Conservation (phyloP, 495 filamentous ascomycete species). For the Umbilicaria muhlenbergii region DNA sequence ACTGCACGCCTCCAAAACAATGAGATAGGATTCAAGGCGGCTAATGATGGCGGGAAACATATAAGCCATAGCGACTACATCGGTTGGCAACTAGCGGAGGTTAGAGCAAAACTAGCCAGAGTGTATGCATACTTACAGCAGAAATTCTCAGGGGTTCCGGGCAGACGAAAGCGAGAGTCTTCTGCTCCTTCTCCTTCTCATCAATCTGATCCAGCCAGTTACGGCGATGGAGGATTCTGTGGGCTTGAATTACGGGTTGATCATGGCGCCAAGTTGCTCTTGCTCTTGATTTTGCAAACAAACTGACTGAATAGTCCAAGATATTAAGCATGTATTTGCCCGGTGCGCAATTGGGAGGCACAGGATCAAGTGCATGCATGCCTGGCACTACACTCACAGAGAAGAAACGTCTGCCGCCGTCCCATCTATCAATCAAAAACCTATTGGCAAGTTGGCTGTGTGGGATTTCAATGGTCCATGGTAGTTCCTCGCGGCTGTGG, state of each 20-base stretch:
- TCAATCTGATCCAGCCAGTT: constrained; percentile 59
- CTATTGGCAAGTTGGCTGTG: constrained; percentile 43
- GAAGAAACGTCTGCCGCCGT: constrained; percentile 45
- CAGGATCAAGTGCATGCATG: constrained; percentile 33
- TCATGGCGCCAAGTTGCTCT: constrained; percentile 31
- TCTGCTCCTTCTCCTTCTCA: constrained; percentile 31
- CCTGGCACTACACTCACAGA: constrained; percentile 19
- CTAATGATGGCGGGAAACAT: constrained; percentile 73
- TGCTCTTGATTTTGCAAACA: constrained; percentile 37
- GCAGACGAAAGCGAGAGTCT: constrained; percentile 30
- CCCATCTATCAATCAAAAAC: constrained; percentile 58
- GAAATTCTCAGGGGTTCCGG: constrained; percentile 58
- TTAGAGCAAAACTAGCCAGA: neutral
- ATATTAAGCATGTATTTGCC: constrained; percentile 42
- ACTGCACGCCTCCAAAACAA: constrained; percentile 58
- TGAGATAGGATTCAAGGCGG: constrained; percentile 65
- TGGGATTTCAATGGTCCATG: constrained; percentile 36
- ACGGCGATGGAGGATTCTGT: constrained; percentile 55
- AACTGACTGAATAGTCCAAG: constrained; percentile 45
- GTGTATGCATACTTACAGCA: constrained; percentile 34
- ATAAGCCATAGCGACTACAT: constrained; percentile 48
- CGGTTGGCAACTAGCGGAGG: constrained; percentile 40
- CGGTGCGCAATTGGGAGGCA: constrained; percentile 34
- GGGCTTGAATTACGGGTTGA: constrained; percentile 67
- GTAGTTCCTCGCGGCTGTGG: constrained; percentile 30